These are phyloP conservation scores for Mikania micrantha DNA, from an alignment of 129 eudicot genomes.

Conservation along the genomic window DNA sequence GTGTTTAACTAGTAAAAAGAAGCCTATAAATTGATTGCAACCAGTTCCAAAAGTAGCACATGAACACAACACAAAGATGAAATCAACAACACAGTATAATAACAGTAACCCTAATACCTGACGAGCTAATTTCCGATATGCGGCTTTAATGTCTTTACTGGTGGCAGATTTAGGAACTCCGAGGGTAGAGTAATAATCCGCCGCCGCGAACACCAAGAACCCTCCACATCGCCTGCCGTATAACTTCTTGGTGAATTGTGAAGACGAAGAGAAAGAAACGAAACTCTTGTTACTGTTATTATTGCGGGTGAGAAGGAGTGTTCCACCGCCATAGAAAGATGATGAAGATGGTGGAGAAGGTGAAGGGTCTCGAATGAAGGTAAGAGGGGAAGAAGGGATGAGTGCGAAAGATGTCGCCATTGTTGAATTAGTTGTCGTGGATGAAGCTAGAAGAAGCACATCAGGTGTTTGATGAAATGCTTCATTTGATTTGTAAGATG, in stretches of 20 bases:
- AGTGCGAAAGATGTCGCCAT: constrained; percentile 44
- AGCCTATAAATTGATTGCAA: background rate
- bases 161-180: constrained; percentile 85
- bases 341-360: constrained; percentile 33
- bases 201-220: constrained; percentile 53
- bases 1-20: background rate
- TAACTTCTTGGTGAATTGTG: constrained; percentile 29
- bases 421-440: constrained; percentile 18
- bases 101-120: constrained; percentile 44
- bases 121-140: constrained; percentile 85
- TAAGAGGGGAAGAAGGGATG: constrained; percentile 32
- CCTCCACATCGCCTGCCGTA: constrained; percentile 41
- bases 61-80: background rate
- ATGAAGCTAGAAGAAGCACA: constrained; percentile 12
- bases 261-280: constrained; percentile 31
- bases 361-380: constrained; percentile 32
- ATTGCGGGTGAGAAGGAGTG: constrained; percentile 22
- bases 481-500: background rate
- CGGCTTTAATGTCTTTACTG: constrained; percentile 78
- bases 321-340: constrained; percentile 45
- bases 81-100: background rate
- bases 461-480: constrained; percentile 22
- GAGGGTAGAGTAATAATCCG: constrained; percentile 90
- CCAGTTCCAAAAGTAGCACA: background rate
- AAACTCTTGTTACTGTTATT: constrained; percentile 19